phyloP scores from a whole-genome alignment of 331 rosid genomes.

The Stylosanthes scabra region DNA sequence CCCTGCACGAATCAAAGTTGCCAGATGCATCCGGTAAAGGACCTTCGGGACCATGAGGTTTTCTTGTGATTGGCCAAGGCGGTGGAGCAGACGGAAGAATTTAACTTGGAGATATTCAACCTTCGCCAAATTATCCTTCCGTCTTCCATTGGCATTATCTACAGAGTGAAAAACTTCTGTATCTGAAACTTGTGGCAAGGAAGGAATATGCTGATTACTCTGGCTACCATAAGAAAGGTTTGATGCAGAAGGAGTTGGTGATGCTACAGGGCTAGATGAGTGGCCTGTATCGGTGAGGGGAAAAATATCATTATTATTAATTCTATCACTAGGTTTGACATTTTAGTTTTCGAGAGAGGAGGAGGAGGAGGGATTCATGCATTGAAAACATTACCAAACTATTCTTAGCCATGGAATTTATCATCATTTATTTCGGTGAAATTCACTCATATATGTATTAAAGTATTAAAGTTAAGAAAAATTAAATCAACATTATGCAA shows the following conservation, averaged over 20 bases:
- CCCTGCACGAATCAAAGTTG: slow-evolving; percentile 80
- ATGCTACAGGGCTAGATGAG: slow-evolving; percentile 45
- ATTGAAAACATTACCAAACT: background rate
- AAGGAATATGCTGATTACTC: slow-evolving; percentile 49
- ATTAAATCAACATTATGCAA: slow-evolving; percentile 26
- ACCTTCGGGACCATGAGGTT: slow-evolving; percentile 80
- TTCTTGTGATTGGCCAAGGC: slow-evolving; percentile 73
- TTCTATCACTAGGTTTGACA: slow-evolving; percentile 2
- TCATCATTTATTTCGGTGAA: too few relatives aligned
- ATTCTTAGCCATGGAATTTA: background rate
- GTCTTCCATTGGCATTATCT: slow-evolving; percentile 39
- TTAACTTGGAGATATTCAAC: slow-evolving; percentile 78
- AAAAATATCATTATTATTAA: slow-evolving; percentile 23
- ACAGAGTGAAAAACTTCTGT: slow-evolving; percentile 45
- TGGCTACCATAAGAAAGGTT: slow-evolving; percentile 49
- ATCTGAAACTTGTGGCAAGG: slow-evolving; percentile 49
- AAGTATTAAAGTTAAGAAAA: background rate
- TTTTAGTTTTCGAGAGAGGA: background rate
- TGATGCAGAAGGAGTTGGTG: slow-evolving; percentile 41
- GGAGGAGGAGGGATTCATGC: too few relatives aligned
- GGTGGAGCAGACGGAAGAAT: slow-evolving; percentile 71
- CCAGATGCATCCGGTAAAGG: slow-evolving; percentile 92
- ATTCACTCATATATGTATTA: background rate
- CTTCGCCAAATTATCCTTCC: slow-evolving; percentile 61
- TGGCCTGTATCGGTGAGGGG: slow-evolving; percentile 53